phyloP scores from a whole-genome alignment of 805 yeast genomes.

The Candida boleticola region DNA sequence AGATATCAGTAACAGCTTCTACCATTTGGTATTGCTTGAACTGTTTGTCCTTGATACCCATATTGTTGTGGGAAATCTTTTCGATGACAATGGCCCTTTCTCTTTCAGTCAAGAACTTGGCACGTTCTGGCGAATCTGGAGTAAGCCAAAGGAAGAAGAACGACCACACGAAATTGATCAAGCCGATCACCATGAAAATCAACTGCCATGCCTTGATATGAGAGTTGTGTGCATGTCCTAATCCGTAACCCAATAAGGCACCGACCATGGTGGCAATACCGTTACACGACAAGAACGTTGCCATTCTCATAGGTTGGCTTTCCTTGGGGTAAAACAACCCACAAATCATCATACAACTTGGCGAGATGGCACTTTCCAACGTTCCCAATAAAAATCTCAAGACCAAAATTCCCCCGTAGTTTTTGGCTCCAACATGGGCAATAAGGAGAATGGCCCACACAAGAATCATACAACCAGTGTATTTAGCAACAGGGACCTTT shows the following conservation, averaged over 20 bases:
- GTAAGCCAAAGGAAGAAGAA: conserved; percentile 15
- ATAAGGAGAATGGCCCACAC: conserved; percentile 21
- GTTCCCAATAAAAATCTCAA: conserved; percentile 33
- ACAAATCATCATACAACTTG: conserved; percentile 33
- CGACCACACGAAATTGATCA: conserved; percentile 18
- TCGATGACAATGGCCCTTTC: conserved; percentile 24
- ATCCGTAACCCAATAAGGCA: conserved; percentile 19
- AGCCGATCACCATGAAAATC: conserved; percentile 19
- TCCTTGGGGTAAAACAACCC: conserved; percentile 30
- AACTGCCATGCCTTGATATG: conserved; percentile 25
- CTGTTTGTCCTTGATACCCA: conserved; percentile 22
- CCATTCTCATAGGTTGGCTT: conserved; percentile 31
- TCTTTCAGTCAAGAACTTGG: conserved; percentile 30
- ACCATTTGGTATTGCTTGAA: conserved; percentile 18
- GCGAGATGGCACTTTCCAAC: conserved; percentile 34
- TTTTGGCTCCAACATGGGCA: conserved; percentile 29
- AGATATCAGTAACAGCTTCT: conserved; percentile 20
- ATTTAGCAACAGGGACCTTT: conserved; percentile 17
- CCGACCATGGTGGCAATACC: conserved; percentile 27
- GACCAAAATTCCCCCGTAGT: conserved; percentile 31
- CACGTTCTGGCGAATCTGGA: conserved; percentile 27
- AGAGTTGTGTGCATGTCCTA: conserved; percentile 25
- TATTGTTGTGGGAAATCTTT: conserved; percentile 19
- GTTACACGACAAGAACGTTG: conserved; percentile 25
- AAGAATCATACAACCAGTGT: conserved; percentile 14